A percentile compares a stretch with the other conserved stretches of the same genome.
These are phyloP conservation scores for Microdochium nivale DNA, from an alignment of 2,329 filamentous ascomycete genomes.

Conservation along the genomic window DNA sequence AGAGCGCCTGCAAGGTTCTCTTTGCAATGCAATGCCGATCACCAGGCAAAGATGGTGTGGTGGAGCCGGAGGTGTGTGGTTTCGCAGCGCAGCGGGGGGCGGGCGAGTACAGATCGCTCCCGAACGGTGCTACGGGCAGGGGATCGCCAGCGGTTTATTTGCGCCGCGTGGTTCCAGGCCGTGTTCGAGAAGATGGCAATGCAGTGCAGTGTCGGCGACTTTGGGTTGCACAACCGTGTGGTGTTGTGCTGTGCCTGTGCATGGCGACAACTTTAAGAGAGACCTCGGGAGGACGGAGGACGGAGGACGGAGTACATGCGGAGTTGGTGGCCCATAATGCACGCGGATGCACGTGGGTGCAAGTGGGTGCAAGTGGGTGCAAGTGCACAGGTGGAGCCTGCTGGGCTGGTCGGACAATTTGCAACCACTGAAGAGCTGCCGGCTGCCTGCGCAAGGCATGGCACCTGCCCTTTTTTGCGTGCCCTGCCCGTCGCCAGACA, in stretches of 20 bases:
- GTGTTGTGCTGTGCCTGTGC: too few relatives aligned
- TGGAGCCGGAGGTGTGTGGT: background rate
- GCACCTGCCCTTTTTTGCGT: background rate
- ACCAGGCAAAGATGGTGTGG: background rate
- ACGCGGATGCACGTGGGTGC: too few relatives aligned
- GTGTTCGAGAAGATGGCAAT: background rate
- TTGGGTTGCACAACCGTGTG: too few relatives aligned
- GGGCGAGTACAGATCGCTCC: background rate
- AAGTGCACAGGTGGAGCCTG: background rate
- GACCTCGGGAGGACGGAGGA: too few relatives aligned
- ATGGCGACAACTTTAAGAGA: too few relatives aligned
- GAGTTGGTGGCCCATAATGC: too few relatives aligned
- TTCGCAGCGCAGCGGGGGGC: background rate
- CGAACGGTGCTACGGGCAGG: background rate
- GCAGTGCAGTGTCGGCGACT: too few relatives aligned
- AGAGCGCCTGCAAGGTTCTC: background rate
- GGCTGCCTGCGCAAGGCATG: background rate
- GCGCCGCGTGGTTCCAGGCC: too few relatives aligned
- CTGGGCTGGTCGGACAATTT: constrained; percentile 1
- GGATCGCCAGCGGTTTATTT: background rate
- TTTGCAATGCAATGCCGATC: background rate
- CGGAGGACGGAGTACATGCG: too few relatives aligned
- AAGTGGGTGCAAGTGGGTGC: too few relatives aligned
- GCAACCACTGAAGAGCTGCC: background rate
- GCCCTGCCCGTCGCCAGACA: background rate